phyloP scores from a whole-genome alignment of 2,329 filamentous ascomycete species.

The Fusarium tricinctum region DNA sequence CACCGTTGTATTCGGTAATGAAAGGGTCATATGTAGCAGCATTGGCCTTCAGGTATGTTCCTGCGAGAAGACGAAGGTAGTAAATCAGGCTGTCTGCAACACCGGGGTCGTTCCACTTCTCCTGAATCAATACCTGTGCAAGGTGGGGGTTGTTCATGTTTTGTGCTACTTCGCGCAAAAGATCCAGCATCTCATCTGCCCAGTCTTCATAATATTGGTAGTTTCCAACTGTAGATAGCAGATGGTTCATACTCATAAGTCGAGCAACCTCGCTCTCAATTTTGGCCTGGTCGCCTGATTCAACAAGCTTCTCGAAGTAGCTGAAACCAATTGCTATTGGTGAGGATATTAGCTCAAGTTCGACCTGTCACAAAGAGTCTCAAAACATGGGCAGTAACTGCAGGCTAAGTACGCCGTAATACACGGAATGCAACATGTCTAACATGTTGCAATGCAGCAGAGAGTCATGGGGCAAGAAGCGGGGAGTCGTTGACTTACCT shows the following conservation, averaged over 20 bases:
- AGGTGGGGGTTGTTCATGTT: constrained; percentile 72
- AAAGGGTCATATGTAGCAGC: constrained; percentile 78
- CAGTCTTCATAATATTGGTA: constrained; percentile 84
- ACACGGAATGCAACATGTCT: constrained; percentile 20
- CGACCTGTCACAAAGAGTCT: constrained; percentile 20
- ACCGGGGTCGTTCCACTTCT: constrained; percentile 80
- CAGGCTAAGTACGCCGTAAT: constrained; percentile 25
- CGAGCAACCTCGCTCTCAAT: constrained; percentile 80
- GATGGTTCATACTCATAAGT: constrained; percentile 77
- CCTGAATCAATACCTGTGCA: constrained; percentile 67
- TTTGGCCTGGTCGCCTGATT: constrained; percentile 72
- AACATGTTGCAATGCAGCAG: constrained; percentile 18
- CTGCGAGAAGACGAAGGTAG: constrained; percentile 84
- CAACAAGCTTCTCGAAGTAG: constrained; percentile 89
- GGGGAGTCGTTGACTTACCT: constrained; percentile 72
- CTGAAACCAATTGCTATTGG: constrained; percentile 85
- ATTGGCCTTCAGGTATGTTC: constrained; percentile 85
- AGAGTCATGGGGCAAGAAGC: constrained; percentile 19
- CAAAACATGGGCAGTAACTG: constrained; percentile 39
- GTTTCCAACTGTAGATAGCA: constrained; percentile 79
- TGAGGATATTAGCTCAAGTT: constrained; percentile 32
- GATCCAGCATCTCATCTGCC: constrained; percentile 77
- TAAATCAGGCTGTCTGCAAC: constrained; percentile 84
- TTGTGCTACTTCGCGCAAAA: constrained; percentile 74
- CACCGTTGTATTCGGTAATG: constrained; percentile 70